phyloP scores from a whole-genome alignment of 164 flowering plant genomes.

The Magnolia changhungtana region DNA sequence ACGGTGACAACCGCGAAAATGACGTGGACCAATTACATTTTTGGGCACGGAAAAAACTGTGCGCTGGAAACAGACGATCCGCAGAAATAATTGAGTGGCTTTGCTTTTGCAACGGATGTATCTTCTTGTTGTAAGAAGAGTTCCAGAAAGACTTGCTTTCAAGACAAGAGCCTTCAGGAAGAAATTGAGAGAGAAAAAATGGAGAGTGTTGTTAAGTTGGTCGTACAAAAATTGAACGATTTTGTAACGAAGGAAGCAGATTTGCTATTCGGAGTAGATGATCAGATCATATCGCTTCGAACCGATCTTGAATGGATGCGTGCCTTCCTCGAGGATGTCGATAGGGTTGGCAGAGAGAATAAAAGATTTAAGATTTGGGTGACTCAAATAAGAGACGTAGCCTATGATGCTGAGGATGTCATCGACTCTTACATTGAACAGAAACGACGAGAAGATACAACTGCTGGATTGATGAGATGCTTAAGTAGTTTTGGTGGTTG shows the following conservation, averaged over 20 bases:
- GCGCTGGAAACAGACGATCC: too few species aligned
- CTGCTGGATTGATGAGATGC: background rate
- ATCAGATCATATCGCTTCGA: background rate
- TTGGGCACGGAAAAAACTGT: too few species aligned
- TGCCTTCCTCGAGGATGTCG: background rate
- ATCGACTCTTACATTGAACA: background rate
- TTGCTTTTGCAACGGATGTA: too few species aligned
- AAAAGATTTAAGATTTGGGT: background rate
- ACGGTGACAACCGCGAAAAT: too few species aligned
- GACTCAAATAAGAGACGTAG: background rate
- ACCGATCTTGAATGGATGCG: background rate
- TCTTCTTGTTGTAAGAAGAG: too few species aligned
- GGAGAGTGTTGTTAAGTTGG: background rate
- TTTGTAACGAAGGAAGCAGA: background rate
- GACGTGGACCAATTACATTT: too few species aligned
- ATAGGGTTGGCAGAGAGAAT: background rate
- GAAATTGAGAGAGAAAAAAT: too few species aligned
- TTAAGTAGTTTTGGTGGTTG: slow-evolving; percentile 7
- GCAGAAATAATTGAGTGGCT: too few species aligned
- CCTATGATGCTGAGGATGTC: slow-evolving; percentile 6
- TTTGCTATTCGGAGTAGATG: background rate
- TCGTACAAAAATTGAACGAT: background rate
- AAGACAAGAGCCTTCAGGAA: too few species aligned
- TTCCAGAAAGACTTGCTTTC: too few species aligned
- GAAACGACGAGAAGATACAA: background rate